Evolutionary conservation across 345 rosid species (phyloP).

Genomic region (Syzygium aromaticum): DNA sequence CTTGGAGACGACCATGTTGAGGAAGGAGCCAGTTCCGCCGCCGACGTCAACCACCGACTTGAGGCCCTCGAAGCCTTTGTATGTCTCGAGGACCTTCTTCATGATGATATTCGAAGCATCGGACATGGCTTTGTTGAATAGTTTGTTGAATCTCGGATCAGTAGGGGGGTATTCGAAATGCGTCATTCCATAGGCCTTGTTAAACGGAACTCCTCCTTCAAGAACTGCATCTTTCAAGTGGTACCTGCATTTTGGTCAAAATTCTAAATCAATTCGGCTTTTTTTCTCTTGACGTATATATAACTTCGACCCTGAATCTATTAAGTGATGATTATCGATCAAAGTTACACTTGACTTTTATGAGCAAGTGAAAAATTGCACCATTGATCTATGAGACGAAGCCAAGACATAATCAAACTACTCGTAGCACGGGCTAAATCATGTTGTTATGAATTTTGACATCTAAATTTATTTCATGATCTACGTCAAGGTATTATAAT

Average conservation of each 20-base stretch:
- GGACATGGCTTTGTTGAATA: conserved; percentile 2
- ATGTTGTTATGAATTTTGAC: no score
- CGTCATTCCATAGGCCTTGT: conserved; percentile 4
- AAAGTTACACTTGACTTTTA: not conserved
- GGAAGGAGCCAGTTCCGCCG: conserved; percentile 3
- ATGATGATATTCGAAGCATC: not conserved
- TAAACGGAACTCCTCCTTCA: conserved; percentile 5
- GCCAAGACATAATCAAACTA: not conserved
- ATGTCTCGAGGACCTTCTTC: conserved; percentile 1
- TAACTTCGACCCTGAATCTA: not conserved
- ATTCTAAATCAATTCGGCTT: no score
- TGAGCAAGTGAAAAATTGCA: not conserved
- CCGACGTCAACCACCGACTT: conserved; percentile 7
- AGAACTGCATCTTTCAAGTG: conserved; percentile 6
- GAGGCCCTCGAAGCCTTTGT: conserved; percentile 10
- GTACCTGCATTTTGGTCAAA: not conserved
- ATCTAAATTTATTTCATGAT: no score
- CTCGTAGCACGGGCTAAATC: no score
- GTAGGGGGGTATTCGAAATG: not conserved
- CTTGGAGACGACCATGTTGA: conserved; percentile 11
- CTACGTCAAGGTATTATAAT: no score
- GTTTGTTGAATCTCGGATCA: not conserved
- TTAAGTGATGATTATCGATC: not conserved
- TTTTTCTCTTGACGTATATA: not conserved
- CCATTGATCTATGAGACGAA: not conserved